Evolutionary conservation across 345 rosid species (phyloP).

Genomic region (Alliaria petiolata): DNA sequence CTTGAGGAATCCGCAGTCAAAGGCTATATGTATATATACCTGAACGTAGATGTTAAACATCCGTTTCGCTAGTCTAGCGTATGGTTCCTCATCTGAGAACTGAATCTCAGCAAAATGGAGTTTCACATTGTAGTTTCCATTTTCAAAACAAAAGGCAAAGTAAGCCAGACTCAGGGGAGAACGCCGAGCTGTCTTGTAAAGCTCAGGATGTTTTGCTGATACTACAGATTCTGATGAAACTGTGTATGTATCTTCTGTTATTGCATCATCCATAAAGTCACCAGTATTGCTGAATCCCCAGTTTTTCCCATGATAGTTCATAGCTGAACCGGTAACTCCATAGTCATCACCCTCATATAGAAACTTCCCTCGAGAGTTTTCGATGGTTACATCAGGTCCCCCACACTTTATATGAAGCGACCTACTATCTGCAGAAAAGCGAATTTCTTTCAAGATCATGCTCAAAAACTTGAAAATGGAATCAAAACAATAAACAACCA

Average conservation of each 20-base stretch:
- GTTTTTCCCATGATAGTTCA: neutral
- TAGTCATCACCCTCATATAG: conserved; percentile 30
- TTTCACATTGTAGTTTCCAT: conserved; percentile 55
- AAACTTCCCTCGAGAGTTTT: conserved; percentile 18
- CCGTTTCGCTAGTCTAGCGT: conserved; percentile 50
- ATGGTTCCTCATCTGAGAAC: conserved; percentile 44
- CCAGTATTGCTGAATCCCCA: conserved; percentile 39
- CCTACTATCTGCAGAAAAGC: neutral
- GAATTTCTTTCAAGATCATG: neutral
- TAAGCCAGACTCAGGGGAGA: conserved; percentile 63
- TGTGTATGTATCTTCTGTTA: conserved; percentile 23
- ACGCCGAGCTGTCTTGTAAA: conserved; percentile 49
- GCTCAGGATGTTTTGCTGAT: conserved; percentile 29
- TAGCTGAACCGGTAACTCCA: conserved; percentile 14
- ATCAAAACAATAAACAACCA: too few species aligned
- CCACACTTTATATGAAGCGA: conserved; percentile 37
- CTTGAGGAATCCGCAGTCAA: neutral
- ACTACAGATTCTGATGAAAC: conserved; percentile 16
- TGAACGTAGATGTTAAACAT: conserved; percentile 44
- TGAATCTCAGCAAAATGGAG: conserved; percentile 68
- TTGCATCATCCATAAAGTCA: conserved; percentile 37
- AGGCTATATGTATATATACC: conserved; percentile 13
- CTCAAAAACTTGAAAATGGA: neutral
- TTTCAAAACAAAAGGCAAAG: conserved; percentile 52
- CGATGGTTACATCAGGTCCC: conserved; percentile 26